These are phyloP conservation scores for Nemania diffusa DNA, from an alignment of 2,329 filamentous ascomycete species.

Conservation along the genomic window DNA sequence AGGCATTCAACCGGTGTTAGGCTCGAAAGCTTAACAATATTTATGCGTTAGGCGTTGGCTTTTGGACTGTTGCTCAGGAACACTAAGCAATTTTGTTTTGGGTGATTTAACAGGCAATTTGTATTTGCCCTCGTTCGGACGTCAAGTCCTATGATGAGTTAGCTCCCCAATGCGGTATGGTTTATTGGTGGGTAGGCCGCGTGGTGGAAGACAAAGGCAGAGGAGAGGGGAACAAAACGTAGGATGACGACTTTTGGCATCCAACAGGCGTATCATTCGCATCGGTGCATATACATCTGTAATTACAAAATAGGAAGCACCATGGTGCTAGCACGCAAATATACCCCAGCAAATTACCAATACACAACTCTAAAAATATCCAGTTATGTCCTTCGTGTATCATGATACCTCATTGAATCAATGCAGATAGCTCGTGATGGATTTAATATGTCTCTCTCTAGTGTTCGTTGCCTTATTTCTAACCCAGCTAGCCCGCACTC, in stretches of 20 bases:
- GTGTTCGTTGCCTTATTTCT: too few relatives aligned
- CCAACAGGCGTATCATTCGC: background rate
- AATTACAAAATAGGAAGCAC: constrained; percentile 11
- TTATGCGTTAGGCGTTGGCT: constrained; percentile 24
- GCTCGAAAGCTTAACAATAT: constrained; percentile 20
- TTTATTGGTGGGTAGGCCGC: background rate
- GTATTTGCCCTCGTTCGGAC: background rate
- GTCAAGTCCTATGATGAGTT: too few relatives aligned
- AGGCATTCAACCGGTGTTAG: constrained; percentile 43
- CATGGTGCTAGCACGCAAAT: background rate
- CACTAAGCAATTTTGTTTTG: background rate
- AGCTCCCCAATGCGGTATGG: background rate
- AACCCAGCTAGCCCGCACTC: background rate
- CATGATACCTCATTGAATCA: background rate
- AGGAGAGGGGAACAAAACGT: background rate
- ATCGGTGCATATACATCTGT: background rate
- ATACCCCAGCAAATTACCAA: constrained; percentile 24
- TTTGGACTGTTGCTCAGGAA: constrained; percentile 17
- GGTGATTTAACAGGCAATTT: background rate
- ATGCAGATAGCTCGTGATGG: background rate
- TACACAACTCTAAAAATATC: constrained; percentile 3
- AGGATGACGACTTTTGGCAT: background rate
- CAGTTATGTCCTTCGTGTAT: constrained; percentile 5
- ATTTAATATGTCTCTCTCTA: background rate
- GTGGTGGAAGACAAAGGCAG: background rate